These are phyloP conservation scores for Erythrophleum fordii DNA, from an alignment of 306 rosid species.

Conservation along the genomic window DNA sequence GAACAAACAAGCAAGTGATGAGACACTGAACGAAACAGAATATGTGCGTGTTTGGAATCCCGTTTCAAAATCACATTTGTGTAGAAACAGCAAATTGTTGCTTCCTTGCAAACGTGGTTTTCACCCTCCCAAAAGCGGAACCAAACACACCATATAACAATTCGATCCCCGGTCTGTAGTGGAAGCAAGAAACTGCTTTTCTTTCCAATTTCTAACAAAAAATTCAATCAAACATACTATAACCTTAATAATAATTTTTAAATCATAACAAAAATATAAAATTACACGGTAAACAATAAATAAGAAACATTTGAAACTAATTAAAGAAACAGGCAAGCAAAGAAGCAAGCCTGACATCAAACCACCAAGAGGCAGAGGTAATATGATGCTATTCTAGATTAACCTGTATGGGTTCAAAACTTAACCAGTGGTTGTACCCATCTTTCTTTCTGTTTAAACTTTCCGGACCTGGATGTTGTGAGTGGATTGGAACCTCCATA, in stretches of 20 bases:
- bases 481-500: constrained; percentile 98
- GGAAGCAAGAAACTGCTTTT: constrained; percentile 3
- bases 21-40: background rate
- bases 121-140: no score
- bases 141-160: no score
- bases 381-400: constrained; percentile 3
- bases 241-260: background rate
- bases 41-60: no score
- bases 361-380: constrained; percentile 25
- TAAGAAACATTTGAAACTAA: constrained; percentile 28
- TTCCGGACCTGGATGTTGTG: constrained; percentile 95
- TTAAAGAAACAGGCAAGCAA: constrained; percentile 8
- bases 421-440: constrained; percentile 18
- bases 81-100: no score
- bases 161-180: background rate
- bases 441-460: constrained; percentile 42
- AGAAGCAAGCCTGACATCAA: constrained; percentile 33
- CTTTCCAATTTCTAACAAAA: constrained; percentile 31
- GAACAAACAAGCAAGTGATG: background rate
- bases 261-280: constrained; percentile 7
- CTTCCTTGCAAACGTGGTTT: no score
- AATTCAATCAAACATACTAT: constrained; percentile 16
- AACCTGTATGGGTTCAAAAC: constrained; percentile 4
- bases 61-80: no score
- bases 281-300: background rate